A percentile compares a stretch with the other conserved stretches of the same genome.
These are phyloP conservation scores for Powellomyces hirtus DNA, from an alignment of 192 early-diverging fungal species.

Conservation along the genomic window DNA sequence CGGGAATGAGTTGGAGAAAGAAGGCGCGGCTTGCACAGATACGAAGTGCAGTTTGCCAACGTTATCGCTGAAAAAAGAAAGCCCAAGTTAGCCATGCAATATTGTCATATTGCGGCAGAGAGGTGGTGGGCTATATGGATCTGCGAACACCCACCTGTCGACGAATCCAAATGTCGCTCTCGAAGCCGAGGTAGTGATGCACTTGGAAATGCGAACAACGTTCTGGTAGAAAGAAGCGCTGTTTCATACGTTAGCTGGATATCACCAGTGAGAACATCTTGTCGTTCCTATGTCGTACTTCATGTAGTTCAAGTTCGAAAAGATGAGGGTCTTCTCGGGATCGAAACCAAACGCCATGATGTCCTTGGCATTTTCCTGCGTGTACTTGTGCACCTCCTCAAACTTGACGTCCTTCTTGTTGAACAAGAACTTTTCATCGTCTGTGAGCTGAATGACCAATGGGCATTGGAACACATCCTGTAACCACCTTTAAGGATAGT, in stretches of 20 bases:
- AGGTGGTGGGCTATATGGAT: too few relatives aligned
- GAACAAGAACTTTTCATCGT: constrained; percentile 99
- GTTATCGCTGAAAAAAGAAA: constrained; percentile 68
- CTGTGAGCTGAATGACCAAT: constrained; percentile 94
- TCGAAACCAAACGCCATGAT: constrained; percentile 95
- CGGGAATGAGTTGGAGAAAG: constrained; percentile 93
- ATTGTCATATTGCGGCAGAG: too few relatives aligned
- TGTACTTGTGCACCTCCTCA: constrained; percentile 74
- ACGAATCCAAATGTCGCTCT: constrained; percentile 90
- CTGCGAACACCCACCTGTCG: too few relatives aligned
- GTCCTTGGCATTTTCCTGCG: constrained; percentile 81
- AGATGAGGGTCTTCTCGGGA: constrained; percentile 95
- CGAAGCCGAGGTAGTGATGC: constrained; percentile 79
- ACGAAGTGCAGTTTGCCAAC: constrained; percentile 96
- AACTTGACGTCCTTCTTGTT: constrained; percentile 76
- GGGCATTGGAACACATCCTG: constrained; percentile 96
- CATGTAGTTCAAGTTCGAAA: constrained; percentile 88
- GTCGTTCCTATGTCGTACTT: constrained; percentile 50
- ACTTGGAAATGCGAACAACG: constrained; percentile 81
- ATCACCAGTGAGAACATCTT: background rate
- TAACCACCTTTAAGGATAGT: constrained; percentile 65
- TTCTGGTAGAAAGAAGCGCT: constrained; percentile 80
- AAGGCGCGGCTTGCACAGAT: constrained; percentile 88
- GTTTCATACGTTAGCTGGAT: background rate
- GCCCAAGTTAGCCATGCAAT: too few relatives aligned